Evolutionary conservation across 371 early-diverging fungal species (phyloP).

Genomic region (Thermomucor indicae-seudaticae): DNA sequence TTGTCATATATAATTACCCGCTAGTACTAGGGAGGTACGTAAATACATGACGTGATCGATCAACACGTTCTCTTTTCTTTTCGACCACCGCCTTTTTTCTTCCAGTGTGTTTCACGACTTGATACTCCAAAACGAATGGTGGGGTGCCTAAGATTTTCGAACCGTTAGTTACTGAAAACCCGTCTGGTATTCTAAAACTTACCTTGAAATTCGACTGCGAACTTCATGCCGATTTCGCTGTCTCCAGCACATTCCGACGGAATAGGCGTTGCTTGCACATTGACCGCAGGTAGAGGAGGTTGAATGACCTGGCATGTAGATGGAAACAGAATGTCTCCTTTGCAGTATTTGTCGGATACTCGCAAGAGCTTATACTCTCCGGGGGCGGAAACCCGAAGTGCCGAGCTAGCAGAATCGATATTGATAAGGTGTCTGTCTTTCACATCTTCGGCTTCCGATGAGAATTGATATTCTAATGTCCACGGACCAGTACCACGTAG

Average conservation of each 20-base stretch:
- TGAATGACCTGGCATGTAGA: slow-evolving; percentile 39
- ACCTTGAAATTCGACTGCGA: slow-evolving; percentile 35
- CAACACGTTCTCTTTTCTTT: slow-evolving; percentile 21
- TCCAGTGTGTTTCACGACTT: slow-evolving; percentile 24
- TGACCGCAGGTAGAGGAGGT: slow-evolving; percentile 33
- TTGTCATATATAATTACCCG: slow-evolving; percentile 17
- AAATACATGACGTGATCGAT: slow-evolving; percentile 41
- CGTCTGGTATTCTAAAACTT: too few relatives aligned
- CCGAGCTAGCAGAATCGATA: slow-evolving; percentile 1
- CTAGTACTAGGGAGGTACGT: slow-evolving; percentile 34
- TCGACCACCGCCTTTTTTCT: slow-evolving; percentile 21
- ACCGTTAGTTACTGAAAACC: too few relatives aligned
- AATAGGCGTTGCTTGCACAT: slow-evolving; percentile 33
- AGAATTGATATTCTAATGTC: slow-evolving; percentile 21
- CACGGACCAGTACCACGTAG: slow-evolving; percentile 35
- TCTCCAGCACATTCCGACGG: slow-evolving; percentile 43
- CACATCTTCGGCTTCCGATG: neutral
- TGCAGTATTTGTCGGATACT: slow-evolving; percentile 31
- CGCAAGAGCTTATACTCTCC: slow-evolving; percentile 38
- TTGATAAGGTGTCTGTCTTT: neutral
- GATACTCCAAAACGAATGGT: slow-evolving; percentile 39
- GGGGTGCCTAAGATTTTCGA: slow-evolving; percentile 25
- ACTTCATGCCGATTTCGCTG: slow-evolving; percentile 45
- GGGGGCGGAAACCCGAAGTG: slow-evolving; percentile 19
- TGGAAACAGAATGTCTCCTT: slow-evolving; percentile 37